Conservation (phyloP, 2,329 filamentous ascomycete genomes). For the Phyllosticta ampelicida region DNA sequence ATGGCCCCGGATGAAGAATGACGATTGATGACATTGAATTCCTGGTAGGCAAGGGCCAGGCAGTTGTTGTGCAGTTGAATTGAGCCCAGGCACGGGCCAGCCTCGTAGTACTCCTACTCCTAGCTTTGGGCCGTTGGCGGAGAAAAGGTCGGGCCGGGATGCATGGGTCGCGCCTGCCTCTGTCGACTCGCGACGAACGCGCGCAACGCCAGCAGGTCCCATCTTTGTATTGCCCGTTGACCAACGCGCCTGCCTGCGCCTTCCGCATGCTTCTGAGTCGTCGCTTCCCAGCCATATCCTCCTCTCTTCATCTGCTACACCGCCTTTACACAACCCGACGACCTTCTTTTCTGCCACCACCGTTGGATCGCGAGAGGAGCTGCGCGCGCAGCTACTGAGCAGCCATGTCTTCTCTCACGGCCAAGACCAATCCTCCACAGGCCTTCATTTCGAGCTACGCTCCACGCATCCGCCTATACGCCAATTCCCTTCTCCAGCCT, state of each 20-base stretch:
- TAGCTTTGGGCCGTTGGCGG: too few species aligned
- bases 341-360: not conserved
- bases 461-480: constrained; percentile 78
- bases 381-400: constrained; percentile 12
- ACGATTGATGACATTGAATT: not conserved
- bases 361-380: not conserved
- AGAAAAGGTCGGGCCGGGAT: too few species aligned
- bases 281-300: too few species aligned
- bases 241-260: too few species aligned
- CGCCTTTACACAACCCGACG: not conserved
- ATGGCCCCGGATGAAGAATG: not conserved
- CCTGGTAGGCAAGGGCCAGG: not conserved
- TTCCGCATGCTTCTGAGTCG: too few species aligned
- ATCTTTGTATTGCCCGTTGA: too few species aligned
- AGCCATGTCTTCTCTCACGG: constrained; percentile 29
- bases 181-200: too few species aligned
- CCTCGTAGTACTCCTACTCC: too few species aligned
- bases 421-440: constrained; percentile 52
- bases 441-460: constrained; percentile 87
- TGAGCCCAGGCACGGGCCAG: too few species aligned
- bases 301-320: too few species aligned
- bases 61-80: not conserved
- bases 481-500: constrained; percentile 82
- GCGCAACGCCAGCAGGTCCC: too few species aligned
- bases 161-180: too few species aligned